Base-by-base conservation (phyloP, 306 rosid genomes). In the Fragaria nilgerrensis region DNA sequence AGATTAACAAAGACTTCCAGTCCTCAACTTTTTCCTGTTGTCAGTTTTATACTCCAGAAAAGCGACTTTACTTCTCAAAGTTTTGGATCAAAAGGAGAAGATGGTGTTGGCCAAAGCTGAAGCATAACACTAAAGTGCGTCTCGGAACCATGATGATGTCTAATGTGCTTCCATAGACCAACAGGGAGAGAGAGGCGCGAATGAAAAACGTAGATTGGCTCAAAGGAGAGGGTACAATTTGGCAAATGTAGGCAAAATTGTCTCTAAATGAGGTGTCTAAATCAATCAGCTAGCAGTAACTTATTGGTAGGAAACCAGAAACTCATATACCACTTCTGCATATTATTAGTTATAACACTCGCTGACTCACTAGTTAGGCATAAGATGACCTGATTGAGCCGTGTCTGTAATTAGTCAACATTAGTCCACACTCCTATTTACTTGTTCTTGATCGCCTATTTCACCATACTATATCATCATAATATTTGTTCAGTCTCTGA, bases 91-190 rank as follows among this genome's bases (percentile, higher is more conserved):
- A 29, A 75, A 5, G 70, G 59, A 25, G 22, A 45, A 22, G 47
- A 19, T 29, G 78, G 59, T 61, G 59, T 27, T 75, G 76, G 75
- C 77, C 27, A 64, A 83, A 63, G 49, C 47, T 45, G 34, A 71
- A 70, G 58, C 80, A 64, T 23, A 70, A 61, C 4, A 74, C 25
- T 65, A 41, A 75, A 44, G 47, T 48, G 9, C 34, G 3, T 55
- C 62, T 56, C 23, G 29, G 72, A 63, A 76, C 73, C 59, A 70
- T 52, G 25, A 61, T 27, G 37, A 62, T 23, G 41, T 62, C 61
- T 44, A 64, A 34, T 22, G 15, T 41, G 61, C 16, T 20, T 53
- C 13, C 50, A 9, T 5, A 39, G 72, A 23, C 63, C 15, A 4
- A 53, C 10, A 17, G 11, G 72, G 63, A 77, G 74, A 71, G 41